Conservation (phyloP, 352 stramenopile genomes). For the Peronospora farinosa region DNA sequence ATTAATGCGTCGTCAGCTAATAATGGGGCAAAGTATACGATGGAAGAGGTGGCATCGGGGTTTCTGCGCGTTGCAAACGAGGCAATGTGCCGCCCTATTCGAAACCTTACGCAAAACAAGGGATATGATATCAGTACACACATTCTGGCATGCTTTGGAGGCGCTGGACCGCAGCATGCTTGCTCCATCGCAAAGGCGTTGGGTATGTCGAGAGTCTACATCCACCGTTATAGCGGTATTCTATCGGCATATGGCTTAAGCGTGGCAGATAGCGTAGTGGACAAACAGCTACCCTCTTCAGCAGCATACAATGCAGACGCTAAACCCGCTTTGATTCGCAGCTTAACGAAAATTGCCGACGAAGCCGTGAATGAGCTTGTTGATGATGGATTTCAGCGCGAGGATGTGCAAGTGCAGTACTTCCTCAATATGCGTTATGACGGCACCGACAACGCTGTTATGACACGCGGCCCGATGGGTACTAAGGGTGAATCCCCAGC, state of each 20-base stretch:
- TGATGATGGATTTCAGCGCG: slow-evolving; percentile 71
- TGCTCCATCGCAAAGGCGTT: slow-evolving; percentile 95
- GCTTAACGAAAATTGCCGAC: slow-evolving; percentile 44
- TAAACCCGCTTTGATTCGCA: slow-evolving; percentile 44
- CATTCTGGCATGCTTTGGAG: slow-evolving; percentile 96
- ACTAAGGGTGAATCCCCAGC: slow-evolving; percentile 33
- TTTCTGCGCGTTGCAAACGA: slow-evolving; percentile 98
- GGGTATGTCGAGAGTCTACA: slow-evolving; percentile 96
- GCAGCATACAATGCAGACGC: slow-evolving; percentile 46
- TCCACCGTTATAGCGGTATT: slow-evolving; percentile 98
- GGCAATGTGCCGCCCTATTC: slow-evolving; percentile 98
- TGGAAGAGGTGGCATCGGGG: slow-evolving; percentile 94
- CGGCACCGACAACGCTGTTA: slow-evolving; percentile 97
- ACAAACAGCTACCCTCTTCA: slow-evolving; percentile 91
- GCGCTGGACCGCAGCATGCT: slow-evolving; percentile 96
- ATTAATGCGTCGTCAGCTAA: slow-evolving; percentile 75
- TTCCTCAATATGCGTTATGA: slow-evolving; percentile 98
- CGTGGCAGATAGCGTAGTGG: slow-evolving; percentile 94
- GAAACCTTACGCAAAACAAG: slow-evolving; percentile 97
- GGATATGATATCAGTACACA: slow-evolving; percentile 96
- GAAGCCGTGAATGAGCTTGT: slow-evolving; percentile 69
- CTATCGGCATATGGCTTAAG: slow-evolving; percentile 96
- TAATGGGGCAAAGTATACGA: slow-evolving; percentile 60
- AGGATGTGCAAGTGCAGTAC: slow-evolving; percentile 91
- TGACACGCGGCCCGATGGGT: slow-evolving; percentile 80